phyloP scores from a whole-genome alignment of 2,329 filamentous ascomycete genomes.

The Cryphonectria japonica region DNA sequence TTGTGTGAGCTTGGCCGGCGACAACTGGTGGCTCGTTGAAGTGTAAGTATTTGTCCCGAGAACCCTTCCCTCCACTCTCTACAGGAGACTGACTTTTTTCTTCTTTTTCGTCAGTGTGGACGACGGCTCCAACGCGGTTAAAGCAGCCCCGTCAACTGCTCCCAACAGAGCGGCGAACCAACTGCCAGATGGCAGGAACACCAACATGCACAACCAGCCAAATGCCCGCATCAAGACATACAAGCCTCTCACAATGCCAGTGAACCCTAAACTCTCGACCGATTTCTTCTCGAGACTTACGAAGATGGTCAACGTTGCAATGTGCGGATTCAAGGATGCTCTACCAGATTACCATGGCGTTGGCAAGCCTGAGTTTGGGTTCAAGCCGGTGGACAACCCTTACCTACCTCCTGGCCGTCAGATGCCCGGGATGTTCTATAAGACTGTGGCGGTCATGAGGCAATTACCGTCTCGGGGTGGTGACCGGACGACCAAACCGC shows the following conservation, averaged over 20 bases:
- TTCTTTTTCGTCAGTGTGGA: not conserved
- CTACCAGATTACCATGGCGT: conserved; percentile 6
- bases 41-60: conserved; percentile 50
- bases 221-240: conserved; percentile 42
- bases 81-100: not conserved
- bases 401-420: conserved; percentile 48
- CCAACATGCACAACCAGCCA: conserved; percentile 18
- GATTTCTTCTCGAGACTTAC: conserved; percentile 48
- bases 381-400: conserved; percentile 39
- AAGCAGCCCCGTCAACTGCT: conserved; percentile 1
- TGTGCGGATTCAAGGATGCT: conserved; percentile 19
- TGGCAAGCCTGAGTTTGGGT: conserved; percentile 16
- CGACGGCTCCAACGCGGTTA: conserved; percentile 6
- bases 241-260: conserved; percentile 18
- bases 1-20: conserved; percentile 71
- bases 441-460: conserved; percentile 49
- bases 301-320: conserved; percentile 2
- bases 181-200: conserved; percentile 13
- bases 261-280: conserved; percentile 48
- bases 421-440: conserved; percentile 53
- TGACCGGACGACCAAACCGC: conserved; percentile 31
- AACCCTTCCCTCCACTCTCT: not conserved
- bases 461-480: conserved; percentile 26
- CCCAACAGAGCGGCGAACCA: conserved; percentile 8
- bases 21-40: conserved; percentile 78